phyloP scores from a whole-genome alignment of 2,329 filamentous ascomycete genomes.

The Claviceps digitariae region DNA sequence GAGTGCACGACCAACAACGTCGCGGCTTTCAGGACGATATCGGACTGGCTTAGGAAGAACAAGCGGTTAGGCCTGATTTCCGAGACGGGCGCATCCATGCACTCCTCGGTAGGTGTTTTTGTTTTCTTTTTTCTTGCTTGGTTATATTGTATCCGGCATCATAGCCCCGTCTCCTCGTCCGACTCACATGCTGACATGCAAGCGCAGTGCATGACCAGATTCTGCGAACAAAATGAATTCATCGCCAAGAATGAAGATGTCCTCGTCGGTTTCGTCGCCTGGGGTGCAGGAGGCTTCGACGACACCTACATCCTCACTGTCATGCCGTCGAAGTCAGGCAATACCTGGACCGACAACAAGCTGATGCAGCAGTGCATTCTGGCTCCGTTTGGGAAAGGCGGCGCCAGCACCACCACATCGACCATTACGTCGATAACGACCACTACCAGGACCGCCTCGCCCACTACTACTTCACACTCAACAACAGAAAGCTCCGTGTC shows the following conservation, averaged over 20 bases:
- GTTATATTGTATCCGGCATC: not conserved
- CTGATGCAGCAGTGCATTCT: constrained; percentile 30
- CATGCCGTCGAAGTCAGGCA: constrained; percentile 20
- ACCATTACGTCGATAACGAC: not conserved
- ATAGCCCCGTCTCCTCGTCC: not conserved
- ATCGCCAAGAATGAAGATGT: constrained; percentile 33
- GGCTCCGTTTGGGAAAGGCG: constrained; percentile 15
- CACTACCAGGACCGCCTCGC: not conserved
- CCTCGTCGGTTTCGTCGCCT: constrained; percentile 31
- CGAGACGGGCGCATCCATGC: constrained; percentile 37
- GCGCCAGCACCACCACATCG: not conserved
- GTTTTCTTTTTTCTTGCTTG: not conserved
- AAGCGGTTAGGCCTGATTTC: constrained; percentile 36
- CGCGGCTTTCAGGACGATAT: constrained; percentile 31
- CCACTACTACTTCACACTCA: not conserved
- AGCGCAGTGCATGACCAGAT: constrained; percentile 25
- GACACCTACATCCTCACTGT: constrained; percentile 27
- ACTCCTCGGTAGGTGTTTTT: constrained; percentile 20
- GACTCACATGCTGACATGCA: not conserved
- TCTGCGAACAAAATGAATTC: constrained; percentile 32
- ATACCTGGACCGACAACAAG: constrained; percentile 22
- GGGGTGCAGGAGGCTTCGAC: constrained; percentile 32
- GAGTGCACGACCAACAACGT: constrained; percentile 41
- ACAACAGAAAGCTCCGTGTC: not conserved
- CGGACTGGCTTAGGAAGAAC: constrained; percentile 31